Evolutionary conservation across 169 alveolate genomes (phyloP).

Genomic region (Plasmodium chabaudi): DNA sequence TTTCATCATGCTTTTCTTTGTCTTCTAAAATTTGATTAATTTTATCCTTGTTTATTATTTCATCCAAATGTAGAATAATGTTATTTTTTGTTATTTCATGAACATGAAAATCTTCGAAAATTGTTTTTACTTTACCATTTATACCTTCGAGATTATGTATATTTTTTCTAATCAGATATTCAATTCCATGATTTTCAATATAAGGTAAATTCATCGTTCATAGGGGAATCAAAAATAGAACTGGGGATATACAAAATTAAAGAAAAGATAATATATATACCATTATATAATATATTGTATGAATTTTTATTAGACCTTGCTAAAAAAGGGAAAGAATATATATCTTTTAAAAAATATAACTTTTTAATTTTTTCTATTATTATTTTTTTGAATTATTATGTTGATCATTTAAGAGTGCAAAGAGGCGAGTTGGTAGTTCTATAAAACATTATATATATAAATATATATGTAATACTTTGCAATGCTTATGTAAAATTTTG

Average conservation of each 20-base stretch:
- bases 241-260: neutral
- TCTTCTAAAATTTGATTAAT: slow-evolving; percentile 35
- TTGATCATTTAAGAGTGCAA: too few species aligned
- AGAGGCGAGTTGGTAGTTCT: too few species aligned
- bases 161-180: slow-evolving; percentile 43
- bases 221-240: neutral
- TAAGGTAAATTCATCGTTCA: neutral
- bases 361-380: neutral
- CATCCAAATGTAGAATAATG: slow-evolving; percentile 53
- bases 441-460: too few species aligned
- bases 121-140: slow-evolving; percentile 76
- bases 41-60: slow-evolving; percentile 64
- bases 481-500: too few species aligned
- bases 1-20: slow-evolving; percentile 44
- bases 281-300: neutral
- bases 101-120: slow-evolving; percentile 83
- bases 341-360: neutral
- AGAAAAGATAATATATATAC: neutral
- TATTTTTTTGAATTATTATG: too few species aligned
- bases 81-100: slow-evolving; percentile 77
- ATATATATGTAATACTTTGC: too few species aligned
- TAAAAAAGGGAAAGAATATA: too few species aligned
- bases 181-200: slow-evolving; percentile 53
- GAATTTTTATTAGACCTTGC: neutral
- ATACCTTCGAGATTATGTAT: slow-evolving; percentile 39